Percentiles rank a stretch among this genome's conserved stretches.
Conservation (phyloP, 1,139 yeast genomes). For the Sugiyamaella pinicola region DNA sequence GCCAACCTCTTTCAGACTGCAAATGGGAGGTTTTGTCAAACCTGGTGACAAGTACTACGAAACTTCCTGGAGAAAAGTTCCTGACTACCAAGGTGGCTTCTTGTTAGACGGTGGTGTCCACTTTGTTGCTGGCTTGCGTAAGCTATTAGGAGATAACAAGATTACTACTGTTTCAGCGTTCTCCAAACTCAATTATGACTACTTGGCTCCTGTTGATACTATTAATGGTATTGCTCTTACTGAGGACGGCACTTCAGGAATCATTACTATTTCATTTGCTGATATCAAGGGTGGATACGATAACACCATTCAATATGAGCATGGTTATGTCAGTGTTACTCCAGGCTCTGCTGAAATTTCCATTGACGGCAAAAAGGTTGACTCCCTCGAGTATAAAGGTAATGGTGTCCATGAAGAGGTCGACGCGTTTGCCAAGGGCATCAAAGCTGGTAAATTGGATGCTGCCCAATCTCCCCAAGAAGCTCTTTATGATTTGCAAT, state of each 20-base stretch:
- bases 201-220: constrained; percentile 30
- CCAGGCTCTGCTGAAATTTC: constrained; percentile 11
- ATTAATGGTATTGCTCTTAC: constrained; percentile 26
- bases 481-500: constrained; percentile 25
- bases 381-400: constrained; percentile 17
- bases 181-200: constrained; percentile 22
- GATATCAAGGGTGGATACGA: constrained; percentile 25
- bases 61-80: constrained; percentile 33
- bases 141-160: constrained; percentile 25
- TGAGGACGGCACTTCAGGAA: constrained; percentile 27
- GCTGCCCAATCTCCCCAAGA: constrained; percentile 26
- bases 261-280: constrained; percentile 27
- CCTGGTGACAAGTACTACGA: constrained; percentile 28
- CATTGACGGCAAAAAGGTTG: constrained; percentile 22
- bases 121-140: constrained; percentile 30
- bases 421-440: constrained; percentile 25
- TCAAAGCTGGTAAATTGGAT: constrained; percentile 24
- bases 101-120: constrained; percentile 37
- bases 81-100: constrained; percentile 35
- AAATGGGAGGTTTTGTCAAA: constrained; percentile 22
- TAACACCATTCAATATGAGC: constrained; percentile 24
- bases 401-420: constrained; percentile 25
- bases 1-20: constrained; percentile 22
- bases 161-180: constrained; percentile 24
- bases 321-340: constrained; percentile 24